Conservation (phyloP, 176 grass and related monocot species). For the Themeda triandra region DNA sequence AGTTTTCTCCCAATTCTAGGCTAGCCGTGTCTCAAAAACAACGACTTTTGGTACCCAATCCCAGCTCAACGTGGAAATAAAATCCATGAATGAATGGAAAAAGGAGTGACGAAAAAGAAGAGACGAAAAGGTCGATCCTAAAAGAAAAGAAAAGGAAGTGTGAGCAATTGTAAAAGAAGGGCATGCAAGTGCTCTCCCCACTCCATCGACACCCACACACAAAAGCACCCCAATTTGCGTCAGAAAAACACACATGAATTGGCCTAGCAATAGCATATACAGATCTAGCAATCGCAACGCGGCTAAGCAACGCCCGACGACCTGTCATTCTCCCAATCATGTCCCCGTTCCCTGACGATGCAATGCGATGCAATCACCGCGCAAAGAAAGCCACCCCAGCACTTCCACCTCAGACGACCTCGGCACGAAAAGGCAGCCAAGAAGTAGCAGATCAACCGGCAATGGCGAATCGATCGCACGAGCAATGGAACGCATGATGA, state of each 20-base stretch:
- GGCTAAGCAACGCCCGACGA: not conserved
- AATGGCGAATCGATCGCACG: not conserved
- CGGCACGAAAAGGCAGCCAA: not conserved
- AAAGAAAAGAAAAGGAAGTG: constrained; percentile 1
- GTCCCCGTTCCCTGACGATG: not conserved
- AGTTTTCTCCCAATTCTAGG: not conserved
- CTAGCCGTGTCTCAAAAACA: not conserved
- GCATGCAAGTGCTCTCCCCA: constrained; percentile 28
- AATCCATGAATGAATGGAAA: not conserved
- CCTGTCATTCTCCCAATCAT: not conserved
- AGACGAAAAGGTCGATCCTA: not conserved
- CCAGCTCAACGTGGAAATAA: constrained; percentile 7
- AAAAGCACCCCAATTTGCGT: constrained; percentile 5
- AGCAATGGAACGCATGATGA: not conserved
- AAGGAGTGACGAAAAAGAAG: not conserved
- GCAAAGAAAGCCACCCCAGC: not conserved
- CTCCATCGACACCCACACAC: constrained; percentile 2
- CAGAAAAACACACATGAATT: not conserved
- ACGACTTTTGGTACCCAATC: not conserved
- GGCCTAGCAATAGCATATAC: not conserved
- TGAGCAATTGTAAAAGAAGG: constrained; percentile 24
- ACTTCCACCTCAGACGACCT: constrained; percentile 17
- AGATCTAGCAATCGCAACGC: not conserved
- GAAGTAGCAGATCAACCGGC: not conserved
- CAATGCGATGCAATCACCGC: not conserved